Evolutionary conservation across 169 alveolate genomes (phyloP), one percentile per base, ranked within the genome.

Genomic region (Babesia microti): DNA sequence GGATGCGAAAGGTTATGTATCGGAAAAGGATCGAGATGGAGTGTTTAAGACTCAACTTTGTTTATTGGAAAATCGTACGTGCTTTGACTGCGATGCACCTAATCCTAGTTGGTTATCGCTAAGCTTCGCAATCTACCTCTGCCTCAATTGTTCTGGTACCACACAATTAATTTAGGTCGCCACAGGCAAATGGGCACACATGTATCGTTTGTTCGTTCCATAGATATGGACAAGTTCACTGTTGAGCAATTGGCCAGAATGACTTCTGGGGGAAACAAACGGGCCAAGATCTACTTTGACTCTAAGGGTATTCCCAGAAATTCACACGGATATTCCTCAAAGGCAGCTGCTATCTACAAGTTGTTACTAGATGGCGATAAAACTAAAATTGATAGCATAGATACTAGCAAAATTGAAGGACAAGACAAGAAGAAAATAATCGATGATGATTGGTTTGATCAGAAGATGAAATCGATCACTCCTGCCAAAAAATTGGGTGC

Each of bases 81-180:
- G 98, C 51, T 88, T 89, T 59, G 98, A 92, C 66, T 92, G 98
- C 72, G 93, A 87, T 33, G 67, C 92, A n/a, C 65, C 87, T 21
- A 93, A 92, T 41, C 98, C 99, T 3, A 89, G 89, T 48, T 95
- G 99, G 99, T 81, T 91, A 18, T 87, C 97, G 37, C 70, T 94
- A 14, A 82, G 94, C 27, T 91, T 80, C 73, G 95, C 94, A 32
- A 84, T 92, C 30, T 92, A 88, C 79, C 75, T 95, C 55, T 95
- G 99, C 69, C 84, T 90, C 35, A 86, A 88, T 78, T 95, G 99
- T 57, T 89, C 98, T 3, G 91, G 96, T 5, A 68, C n/a, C n/a
- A n/a, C n/a, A n/a, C n/a, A n/a, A n/a, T n/a, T n/a, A n/a, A n/a
- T n/a, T n/a, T n/a, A 57, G 68, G 68, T 44, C 56, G 80, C 24